Base-by-base conservation (phyloP, 192 early-diverging fungal species). In the Coemansia sp. region DNA sequence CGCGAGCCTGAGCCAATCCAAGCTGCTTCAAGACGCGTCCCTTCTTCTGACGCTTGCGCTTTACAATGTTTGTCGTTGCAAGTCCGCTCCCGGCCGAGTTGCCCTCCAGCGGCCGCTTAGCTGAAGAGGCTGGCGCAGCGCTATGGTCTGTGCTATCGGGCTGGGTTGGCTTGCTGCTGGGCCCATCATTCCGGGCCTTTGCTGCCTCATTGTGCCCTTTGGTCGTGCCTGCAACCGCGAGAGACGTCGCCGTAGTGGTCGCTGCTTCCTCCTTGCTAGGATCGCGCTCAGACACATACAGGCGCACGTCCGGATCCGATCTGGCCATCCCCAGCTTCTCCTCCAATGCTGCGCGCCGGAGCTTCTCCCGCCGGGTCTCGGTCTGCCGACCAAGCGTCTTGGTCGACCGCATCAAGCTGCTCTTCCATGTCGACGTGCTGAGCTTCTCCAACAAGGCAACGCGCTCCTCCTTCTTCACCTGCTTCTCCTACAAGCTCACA, bases 401-500 rank as follows among this genome's bases (percentile, higher is more conserved):
- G 39, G 79, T 81, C 5, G 87, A 90, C 44, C 81, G 80, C 57
- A 90, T 58, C 21, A 86, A 42, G 19, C 76, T 77, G 23, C 79
- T 87, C 7, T 77, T 80, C 79, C 80, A 90, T 26, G 82, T 76
- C 31, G 85, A 84, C 18, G 66, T 76, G 37, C 58, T 47, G n/a
- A 78, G 56, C 55, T 78, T 80, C 25, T 86, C 83, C 14, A 90
- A 44, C 36, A 88, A 46, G 18, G 58, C 77, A 6, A 73, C 82
- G 19, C 86, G 67, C 45, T 83, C 81, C 36, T 87, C 86, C 60
- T 90, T 90, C 60, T 88, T 85, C 54, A 88, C 54, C 63, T 90
- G 87, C 75, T 85, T 82, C 43, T 86, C 71, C 80, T 65, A 64
- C 46, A 68, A 17, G 36, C 17, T n/a, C 4, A 17, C 4, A 3